Conservation (phyloP, 2,329 filamentous ascomycete species). For the Rhynchosporium agropyri region DNA sequence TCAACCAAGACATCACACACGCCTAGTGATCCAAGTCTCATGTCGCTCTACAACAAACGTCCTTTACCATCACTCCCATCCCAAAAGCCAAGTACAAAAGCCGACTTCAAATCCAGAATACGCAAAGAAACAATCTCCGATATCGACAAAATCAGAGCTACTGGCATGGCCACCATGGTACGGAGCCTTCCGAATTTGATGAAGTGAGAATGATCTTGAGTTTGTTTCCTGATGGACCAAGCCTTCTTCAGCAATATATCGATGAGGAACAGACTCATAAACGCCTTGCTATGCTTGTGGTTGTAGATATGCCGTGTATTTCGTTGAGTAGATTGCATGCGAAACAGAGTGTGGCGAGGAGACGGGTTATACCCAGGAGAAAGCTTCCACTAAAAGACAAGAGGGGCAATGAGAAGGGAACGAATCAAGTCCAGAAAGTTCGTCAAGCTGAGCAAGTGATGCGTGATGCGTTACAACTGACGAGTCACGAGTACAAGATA, state of each 20-base stretch:
- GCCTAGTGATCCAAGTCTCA: conserved; percentile 24
- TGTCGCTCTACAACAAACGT: conserved; percentile 24
- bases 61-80: conserved; percentile 29
- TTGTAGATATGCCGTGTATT: not conserved
- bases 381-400: not conserved
- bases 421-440: not conserved
- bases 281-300: conserved; percentile 25
- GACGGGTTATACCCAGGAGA: not conserved
- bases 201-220: conserved; percentile 23
- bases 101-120: not conserved
- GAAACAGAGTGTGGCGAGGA: not conserved
- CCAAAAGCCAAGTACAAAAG: not conserved
- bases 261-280: conserved; percentile 28
- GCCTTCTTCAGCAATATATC: conserved; percentile 28
- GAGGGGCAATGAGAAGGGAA: not conserved
- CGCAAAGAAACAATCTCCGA: conserved; percentile 15
- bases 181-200: conserved; percentile 6
- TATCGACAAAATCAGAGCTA: conserved; percentile 20
- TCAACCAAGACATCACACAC: conserved; percentile 16
- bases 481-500: conserved; percentile 11
- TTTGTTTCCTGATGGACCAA: conserved; percentile 21
- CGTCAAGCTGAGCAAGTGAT: not conserved
- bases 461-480: not conserved
- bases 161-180: conserved; percentile 22
- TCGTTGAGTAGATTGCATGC: not conserved